Evolutionary conservation across 805 yeast genomes (phyloP).

Genomic region (Suhomyces xylopsoci): DNA sequence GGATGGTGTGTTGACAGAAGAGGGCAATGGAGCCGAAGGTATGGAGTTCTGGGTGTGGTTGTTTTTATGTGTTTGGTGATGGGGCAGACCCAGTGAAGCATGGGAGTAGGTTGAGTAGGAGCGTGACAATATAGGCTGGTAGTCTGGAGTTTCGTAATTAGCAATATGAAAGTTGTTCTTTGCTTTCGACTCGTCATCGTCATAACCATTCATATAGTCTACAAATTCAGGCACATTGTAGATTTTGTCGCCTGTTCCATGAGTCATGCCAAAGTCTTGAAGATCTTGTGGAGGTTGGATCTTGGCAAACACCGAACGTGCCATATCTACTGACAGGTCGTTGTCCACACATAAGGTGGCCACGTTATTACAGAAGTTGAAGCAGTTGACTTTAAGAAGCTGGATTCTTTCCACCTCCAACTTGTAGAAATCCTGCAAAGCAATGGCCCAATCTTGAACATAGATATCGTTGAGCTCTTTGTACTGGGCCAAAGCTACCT

Average conservation of each 20-base stretch:
- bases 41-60: background rate
- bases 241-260: constrained; percentile 65
- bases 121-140: constrained; percentile 24
- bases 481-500: constrained; percentile 48
- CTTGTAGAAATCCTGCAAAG: constrained; percentile 60
- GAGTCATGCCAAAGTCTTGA: constrained; percentile 46
- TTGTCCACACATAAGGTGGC: constrained; percentile 76
- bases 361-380: constrained; percentile 73
- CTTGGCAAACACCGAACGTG: constrained; percentile 64
- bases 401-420: constrained; percentile 73
- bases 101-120: constrained; percentile 27
- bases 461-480: constrained; percentile 60
- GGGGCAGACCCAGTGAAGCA: constrained; percentile 8
- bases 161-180: constrained; percentile 21
- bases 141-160: constrained; percentile 33
- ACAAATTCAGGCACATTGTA: constrained; percentile 59
- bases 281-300: constrained; percentile 64
- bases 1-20: constrained; percentile 1
- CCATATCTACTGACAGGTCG: constrained; percentile 71
- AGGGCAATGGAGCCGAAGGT: constrained; percentile 1
- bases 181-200: constrained; percentile 12
- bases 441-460: constrained; percentile 67
- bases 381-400: constrained; percentile 63
- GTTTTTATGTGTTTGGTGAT: background rate
- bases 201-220: constrained; percentile 48